A percentile compares a stretch with the other conserved stretches of the same genome.
Evolutionary conservation across 2,329 filamentous ascomycete species (phyloP).

Genomic region (Monilinia fructicola): DNA sequence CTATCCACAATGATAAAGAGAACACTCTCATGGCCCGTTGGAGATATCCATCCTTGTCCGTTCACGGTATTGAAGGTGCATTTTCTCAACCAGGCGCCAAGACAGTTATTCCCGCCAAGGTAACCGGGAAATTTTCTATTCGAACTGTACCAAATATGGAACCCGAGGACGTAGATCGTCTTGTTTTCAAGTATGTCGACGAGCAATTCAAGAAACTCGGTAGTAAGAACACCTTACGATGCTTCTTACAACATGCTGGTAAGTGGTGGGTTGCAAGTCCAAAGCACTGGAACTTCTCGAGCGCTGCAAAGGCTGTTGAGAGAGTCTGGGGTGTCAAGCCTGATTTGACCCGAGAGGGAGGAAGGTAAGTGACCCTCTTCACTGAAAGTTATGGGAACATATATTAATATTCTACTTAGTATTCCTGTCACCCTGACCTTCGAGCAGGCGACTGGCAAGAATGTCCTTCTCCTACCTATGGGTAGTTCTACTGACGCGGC

Average conservation of each 20-base stretch:
- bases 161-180: slow-evolving; percentile 80
- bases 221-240: slow-evolving; percentile 88
- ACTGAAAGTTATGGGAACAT: slow-evolving; percentile 1
- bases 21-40: slow-evolving; percentile 91
- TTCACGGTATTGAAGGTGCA: slow-evolving; percentile 93
- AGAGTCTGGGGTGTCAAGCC: slow-evolving; percentile 91
- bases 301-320: slow-evolving; percentile 93
- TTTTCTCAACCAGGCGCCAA: slow-evolving; percentile 93
- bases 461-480: slow-evolving; percentile 93
- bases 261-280: slow-evolving; percentile 99
- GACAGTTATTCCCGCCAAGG: slow-evolving; percentile 97
- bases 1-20: slow-evolving; percentile 87
- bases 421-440: slow-evolving; percentile 97
- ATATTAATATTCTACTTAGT: slow-evolving; percentile 47
- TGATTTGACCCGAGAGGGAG: slow-evolving; percentile 94
- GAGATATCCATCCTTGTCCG: slow-evolving; percentile 88
- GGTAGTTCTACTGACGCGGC: slow-evolving; percentile 94
- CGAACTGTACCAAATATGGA: slow-evolving; percentile 98
- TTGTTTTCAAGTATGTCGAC: slow-evolving; percentile 81
- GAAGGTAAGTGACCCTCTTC: slow-evolving; percentile 58
- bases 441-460: slow-evolving; percentile 97
- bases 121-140: slow-evolving; percentile 97
- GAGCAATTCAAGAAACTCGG: slow-evolving; percentile 81
- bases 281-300: slow-evolving; percentile 98
- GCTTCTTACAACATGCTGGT: slow-evolving; percentile 81